Conservation (phyloP, 164 flowering plant species). For the Aristolochia contorta region DNA sequence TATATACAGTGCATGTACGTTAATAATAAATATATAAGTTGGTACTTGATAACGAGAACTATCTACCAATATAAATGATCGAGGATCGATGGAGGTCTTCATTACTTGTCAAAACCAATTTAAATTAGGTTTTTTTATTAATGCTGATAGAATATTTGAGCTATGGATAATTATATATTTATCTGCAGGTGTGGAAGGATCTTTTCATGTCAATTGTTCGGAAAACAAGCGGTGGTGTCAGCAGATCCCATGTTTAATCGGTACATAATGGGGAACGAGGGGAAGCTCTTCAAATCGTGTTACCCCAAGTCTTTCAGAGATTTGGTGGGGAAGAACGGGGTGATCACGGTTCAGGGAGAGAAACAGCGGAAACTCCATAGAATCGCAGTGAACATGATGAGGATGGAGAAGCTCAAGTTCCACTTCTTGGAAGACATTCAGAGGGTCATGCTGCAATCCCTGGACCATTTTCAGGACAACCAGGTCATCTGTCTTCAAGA, state of each 20-base stretch:
- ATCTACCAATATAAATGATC: too few species aligned
- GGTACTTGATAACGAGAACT: too few species aligned
- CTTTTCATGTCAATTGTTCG: constrained; percentile 65
- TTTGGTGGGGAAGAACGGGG: constrained; percentile 77
- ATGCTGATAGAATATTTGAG: too few species aligned
- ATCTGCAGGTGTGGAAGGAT: constrained; percentile 60
- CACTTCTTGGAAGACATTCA: constrained; percentile 64
- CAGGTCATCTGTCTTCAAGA: constrained; percentile 60
- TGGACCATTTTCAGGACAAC: constrained; percentile 30
- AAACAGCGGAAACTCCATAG: constrained; percentile 71
- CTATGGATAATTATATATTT: too few species aligned
- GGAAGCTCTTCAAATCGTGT: constrained; percentile 68
- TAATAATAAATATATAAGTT: too few species aligned
- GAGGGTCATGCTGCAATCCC: constrained; percentile 37
- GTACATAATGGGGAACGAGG: constrained; percentile 79
- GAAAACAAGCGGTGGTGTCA: constrained; percentile 71
- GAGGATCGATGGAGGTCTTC: too few species aligned
- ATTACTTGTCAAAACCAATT: too few species aligned
- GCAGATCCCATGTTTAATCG: constrained; percentile 66
- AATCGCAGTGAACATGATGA: constrained; percentile 72
- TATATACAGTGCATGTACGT: too few species aligned
- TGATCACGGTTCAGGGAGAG: constrained; percentile 77
- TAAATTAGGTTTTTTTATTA: too few species aligned
- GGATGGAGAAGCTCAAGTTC: constrained; percentile 54
- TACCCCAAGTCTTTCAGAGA: constrained; percentile 84